Base-by-base conservation (phyloP, 768 basidiomycete species). In the Roridomyces roridus region DNA sequence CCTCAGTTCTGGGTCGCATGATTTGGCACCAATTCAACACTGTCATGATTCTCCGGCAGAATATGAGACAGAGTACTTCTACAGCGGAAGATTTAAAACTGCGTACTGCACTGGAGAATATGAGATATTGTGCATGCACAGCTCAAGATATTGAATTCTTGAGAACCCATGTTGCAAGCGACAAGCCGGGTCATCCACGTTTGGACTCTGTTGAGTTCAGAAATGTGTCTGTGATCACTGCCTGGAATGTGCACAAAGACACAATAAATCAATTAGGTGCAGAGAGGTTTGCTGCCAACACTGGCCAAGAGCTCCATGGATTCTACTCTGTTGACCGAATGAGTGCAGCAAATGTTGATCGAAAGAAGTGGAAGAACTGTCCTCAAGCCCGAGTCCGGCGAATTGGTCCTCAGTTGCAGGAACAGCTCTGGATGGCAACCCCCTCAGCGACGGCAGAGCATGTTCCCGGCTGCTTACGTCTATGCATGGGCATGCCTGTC, bases 91-190 rank as follows among this genome's bases (percentile, higher is more conserved):
- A 77, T 63, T 34, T 18, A 0, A 59, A 62, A 23, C 65, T 77
- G 4, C 20, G 73, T 26, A 64, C 45, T 1, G 70, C 71, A 0
- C 44, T 79, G 0, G 68, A 70, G 25, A 76, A 78, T 59, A 72
- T 78, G 77, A 34, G 71, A 24, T 79, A 78, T 54, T 68, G 68
- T 12, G 55, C 71, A 0, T 81, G 78, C 58, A 79, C 74, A 2
- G 7, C 21, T 0, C 69, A 67, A 20, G 78, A 81, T 54, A 62
- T 80, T 14, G 35, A n/a, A 3, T 76, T 79, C 54, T 51, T 80
- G 4, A 25, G 57, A 12, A 64, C 68, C 3, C 15, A 65, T 5
- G 51, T 76, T 1, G 57, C 69, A 4, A 58, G 68, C 15, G 35
- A 41, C 1, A 5, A n/a, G 8, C 49, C 54, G 2, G 59, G 49